These are phyloP conservation scores for Aspergillus haitiensis DNA, from an alignment of 495 filamentous ascomycete genomes.

Conservation along the genomic window DNA sequence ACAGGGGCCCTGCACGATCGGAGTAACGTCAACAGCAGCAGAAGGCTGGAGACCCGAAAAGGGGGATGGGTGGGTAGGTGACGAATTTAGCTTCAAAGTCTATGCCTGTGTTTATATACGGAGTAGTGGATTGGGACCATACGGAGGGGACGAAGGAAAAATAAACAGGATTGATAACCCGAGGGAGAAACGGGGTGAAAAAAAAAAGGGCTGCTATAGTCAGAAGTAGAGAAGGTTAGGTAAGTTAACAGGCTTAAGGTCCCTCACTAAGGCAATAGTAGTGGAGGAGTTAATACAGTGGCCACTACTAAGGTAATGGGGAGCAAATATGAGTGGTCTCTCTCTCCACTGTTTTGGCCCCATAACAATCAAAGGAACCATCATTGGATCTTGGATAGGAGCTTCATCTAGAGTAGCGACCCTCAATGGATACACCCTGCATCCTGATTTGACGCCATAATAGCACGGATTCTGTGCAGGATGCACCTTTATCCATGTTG, in stretches of 20 bases:
- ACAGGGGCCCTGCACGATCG: slow-evolving; percentile 28
- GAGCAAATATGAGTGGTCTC: slow-evolving; percentile 8
- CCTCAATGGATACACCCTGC: background rate
- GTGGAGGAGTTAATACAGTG: too few relatives aligned
- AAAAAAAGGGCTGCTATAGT: slow-evolving; percentile 15
- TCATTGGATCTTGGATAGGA: slow-evolving; percentile 4
- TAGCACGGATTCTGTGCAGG: background rate
- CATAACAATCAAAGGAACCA: slow-evolving; percentile 15
- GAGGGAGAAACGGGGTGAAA: slow-evolving; percentile 11
- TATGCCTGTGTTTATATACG: background rate
- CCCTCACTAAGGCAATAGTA: too few relatives aligned
- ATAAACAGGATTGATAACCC: background rate
- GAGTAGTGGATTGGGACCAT: background rate
- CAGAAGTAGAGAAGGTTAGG: slow-evolving; percentile 1
- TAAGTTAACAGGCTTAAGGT: background rate
- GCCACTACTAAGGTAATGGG: background rate
- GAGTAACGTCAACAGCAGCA: slow-evolving; percentile 18
- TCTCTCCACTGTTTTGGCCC: slow-evolving; percentile 10
- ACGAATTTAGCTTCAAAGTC: slow-evolving; percentile 3
- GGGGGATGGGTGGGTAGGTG: slow-evolving; percentile 4
- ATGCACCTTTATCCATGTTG: background rate
- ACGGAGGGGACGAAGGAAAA: slow-evolving; percentile 8
- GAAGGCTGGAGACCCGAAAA: slow-evolving; percentile 15
- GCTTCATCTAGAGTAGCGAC: background rate
- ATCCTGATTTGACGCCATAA: background rate